Percentiles rank a stretch among this genome's conserved stretches.
phyloP scores from a whole-genome alignment of 1,139 yeast genomes.

The Saccharomycopsis phalli region DNA sequence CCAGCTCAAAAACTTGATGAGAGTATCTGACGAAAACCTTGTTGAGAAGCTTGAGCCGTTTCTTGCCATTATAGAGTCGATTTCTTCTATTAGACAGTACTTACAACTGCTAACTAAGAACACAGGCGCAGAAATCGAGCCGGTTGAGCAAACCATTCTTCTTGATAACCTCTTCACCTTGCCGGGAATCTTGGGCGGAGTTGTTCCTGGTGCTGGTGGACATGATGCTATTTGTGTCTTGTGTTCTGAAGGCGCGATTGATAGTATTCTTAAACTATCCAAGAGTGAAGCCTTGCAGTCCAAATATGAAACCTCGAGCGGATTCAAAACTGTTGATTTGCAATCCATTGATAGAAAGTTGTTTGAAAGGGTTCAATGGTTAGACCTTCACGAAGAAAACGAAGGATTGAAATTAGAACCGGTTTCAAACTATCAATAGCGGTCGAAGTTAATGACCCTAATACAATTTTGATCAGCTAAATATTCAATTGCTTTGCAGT shows the following conservation, averaged over 20 bases:
- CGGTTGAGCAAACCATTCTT: slow-evolving; percentile 60
- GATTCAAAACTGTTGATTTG: slow-evolving; percentile 19
- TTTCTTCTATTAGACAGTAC: slow-evolving; percentile 42
- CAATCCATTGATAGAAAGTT: slow-evolving; percentile 18
- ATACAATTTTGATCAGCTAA: no score
- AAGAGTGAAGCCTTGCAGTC: slow-evolving; percentile 7
- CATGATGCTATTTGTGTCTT: slow-evolving; percentile 82
- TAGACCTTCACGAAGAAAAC: slow-evolving; percentile 51
- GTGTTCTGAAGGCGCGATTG: slow-evolving; percentile 41
- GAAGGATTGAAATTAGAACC: slow-evolving; percentile 46
- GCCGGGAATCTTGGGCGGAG: slow-evolving; percentile 82
- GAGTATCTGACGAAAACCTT: slow-evolving; percentile 14
- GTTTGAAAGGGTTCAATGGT: slow-evolving; percentile 51
- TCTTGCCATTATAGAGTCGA: slow-evolving; percentile 30
- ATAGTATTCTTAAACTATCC: slow-evolving; percentile 32
- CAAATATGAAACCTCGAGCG: slow-evolving; percentile 7
- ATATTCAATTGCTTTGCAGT: no score
- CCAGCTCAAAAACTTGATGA: slow-evolving; percentile 22
- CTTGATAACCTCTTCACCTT: slow-evolving; percentile 51
- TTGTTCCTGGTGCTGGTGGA: slow-evolving; percentile 98
- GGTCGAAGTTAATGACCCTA: no score
- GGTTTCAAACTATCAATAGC: no score
- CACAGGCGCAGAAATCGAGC: slow-evolving; percentile 86
- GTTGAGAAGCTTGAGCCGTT: slow-evolving; percentile 19
- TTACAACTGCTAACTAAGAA: slow-evolving; percentile 51